Base-by-base conservation (phyloP, 768 basidiomycete genomes). In the Tephrocybe sp. region DNA sequence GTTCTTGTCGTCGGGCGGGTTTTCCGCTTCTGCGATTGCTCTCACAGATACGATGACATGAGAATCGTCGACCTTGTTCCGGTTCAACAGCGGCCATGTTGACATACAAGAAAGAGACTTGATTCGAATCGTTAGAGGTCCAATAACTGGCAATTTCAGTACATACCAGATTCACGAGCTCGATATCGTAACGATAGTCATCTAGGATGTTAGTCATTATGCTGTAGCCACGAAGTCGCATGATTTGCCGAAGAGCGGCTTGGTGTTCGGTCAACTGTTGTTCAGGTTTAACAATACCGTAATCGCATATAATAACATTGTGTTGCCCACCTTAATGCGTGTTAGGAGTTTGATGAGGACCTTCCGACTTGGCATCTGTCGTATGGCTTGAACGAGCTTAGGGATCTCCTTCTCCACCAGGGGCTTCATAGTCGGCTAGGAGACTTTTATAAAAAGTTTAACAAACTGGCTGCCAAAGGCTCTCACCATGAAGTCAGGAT, bases 201-300 rank as follows among this genome's bases (percentile, higher is more conserved):
- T 88, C 82, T 25, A 98, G 71, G 33, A 98, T 77, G 62, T 89
- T 91, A 39, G 83, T 86, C 92, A 98, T 95, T 14, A 94, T 73
- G 68, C 87, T 90, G 65, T 95, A 90, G 2, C 95, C 95, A 63
- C 97, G 92, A 62, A 98, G 73, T 4, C 93, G 87, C 83, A 97
- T 88, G 42, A 98, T 77, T 65, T 93, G 85, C 25, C 91, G 78
- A 21, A 93, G 73, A 11, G 92, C 84, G 0, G 82, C 75, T 38
- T 82, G 78, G 54, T 96, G 92, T 33, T 88, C 84, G 2, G 96
- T 96, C 51, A 96, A 85, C 94, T 96, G 48, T 33, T 21, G 8
- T 26, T 28, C 26, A 26, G 38, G 2, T 38, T 23, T 21, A 24
- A 41, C n/a, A 57, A 9, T 50, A 39, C 3, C 11, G 25, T 40